These are phyloP conservation scores for Aspergillus udagawae DNA, from an alignment of 2,329 filamentous ascomycete genomes.

Conservation along the genomic window DNA sequence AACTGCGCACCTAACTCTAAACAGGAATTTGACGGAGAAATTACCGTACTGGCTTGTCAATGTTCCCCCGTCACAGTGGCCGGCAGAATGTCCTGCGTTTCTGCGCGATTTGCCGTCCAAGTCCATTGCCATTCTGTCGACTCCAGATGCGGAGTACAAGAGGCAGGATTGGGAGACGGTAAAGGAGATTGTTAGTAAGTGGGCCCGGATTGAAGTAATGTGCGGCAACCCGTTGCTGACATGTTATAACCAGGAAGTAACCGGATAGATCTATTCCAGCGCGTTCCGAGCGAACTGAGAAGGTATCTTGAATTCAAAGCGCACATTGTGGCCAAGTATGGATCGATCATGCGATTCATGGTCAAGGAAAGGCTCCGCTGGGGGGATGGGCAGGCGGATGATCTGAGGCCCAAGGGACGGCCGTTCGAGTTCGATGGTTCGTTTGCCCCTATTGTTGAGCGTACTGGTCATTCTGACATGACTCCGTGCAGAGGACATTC, in stretches of 20 bases:
- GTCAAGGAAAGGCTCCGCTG: constrained; percentile 67
- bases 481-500: constrained; percentile 54
- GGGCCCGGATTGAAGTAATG: constrained; percentile 3
- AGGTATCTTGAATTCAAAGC: constrained; percentile 69
- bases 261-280: constrained; percentile 70
- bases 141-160: constrained; percentile 63
- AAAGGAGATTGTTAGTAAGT: constrained; percentile 53
- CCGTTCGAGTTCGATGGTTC: constrained; percentile 36
- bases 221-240: not conserved
- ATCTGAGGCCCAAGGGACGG: constrained; percentile 26
- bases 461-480: constrained; percentile 9
- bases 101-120: constrained; percentile 62
- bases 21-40: constrained; percentile 10
- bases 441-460: not conserved
- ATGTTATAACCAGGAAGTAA: constrained; percentile 50
- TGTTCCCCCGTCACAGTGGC: constrained; percentile 59
- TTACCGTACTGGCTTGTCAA: constrained; percentile 82
- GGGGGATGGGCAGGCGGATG: constrained; percentile 45
- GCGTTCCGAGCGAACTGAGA: constrained; percentile 72
- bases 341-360: constrained; percentile 75
- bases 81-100: constrained; percentile 66
- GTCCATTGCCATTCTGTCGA: constrained; percentile 66
- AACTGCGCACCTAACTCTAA: constrained; percentile 6
- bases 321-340: constrained; percentile 61
- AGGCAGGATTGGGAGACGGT: constrained; percentile 68